Base-by-base conservation (phyloP, 345 rosid genomes). In the Eucalyptus curtisii region DNA sequence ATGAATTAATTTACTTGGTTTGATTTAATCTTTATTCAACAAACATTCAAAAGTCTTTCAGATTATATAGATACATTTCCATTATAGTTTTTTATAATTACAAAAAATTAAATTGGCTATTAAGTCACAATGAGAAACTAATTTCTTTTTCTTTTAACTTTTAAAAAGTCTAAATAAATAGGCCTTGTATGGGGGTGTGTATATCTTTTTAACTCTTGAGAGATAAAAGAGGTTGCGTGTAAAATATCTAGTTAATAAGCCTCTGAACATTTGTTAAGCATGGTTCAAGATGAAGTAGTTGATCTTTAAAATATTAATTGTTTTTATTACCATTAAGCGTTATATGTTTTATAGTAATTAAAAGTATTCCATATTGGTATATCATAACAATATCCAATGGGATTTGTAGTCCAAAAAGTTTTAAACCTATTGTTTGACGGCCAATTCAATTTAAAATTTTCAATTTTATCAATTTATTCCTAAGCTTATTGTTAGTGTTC, bases 361-460 rank as follows among this genome's bases (percentile, higher is more conserved):
- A 31, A 13, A 64, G 4, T 64, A 64, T n/a, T 30, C 71, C 15
- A n/a, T 64, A 64, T n/a, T 3, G 76, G 31, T 16, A 66, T 0
- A 66, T n/a, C 22, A 9, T 66, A n/a, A 31, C 12, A 0, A 66
- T 66, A 37, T 1, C 22, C 11, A 66, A 52, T 52, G 24, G 55
- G 24, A 52, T 52, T 52, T 52, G 55, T 52, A 52, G 4, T 19
- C 24, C 55, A 52, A 7, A 52, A 52, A 7, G 0, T 52, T 52
- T 17, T 1, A 52, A 52, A 52, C 0, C 1, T 52, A 3, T 52
- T 52, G 1, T 52, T 2, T 24, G 0, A 52, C 0, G 1, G 9
- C 9, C 24, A 7, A 52, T 52, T 52, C 22, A 52, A 52, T 52
- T 8, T 17, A 52, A 1, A 52, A 0, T 17, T 52, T 52, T 52